These are phyloP conservation scores for Saxophila tyrrhenica DNA, from an alignment of 495 filamentous ascomycete species.

Conservation along the genomic window DNA sequence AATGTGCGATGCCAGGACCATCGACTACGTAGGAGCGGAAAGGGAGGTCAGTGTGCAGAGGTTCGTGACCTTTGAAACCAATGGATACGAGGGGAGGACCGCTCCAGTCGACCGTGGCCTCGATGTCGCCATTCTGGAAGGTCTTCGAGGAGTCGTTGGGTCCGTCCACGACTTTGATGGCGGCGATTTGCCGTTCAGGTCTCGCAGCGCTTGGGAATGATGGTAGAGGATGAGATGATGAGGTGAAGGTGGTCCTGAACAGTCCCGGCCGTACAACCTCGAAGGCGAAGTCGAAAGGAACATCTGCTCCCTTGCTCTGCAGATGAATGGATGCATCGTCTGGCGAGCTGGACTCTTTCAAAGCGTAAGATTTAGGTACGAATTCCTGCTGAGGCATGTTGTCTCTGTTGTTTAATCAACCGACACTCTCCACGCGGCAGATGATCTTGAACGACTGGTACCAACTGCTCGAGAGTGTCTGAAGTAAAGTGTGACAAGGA, in stretches of 20 bases:
- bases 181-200: constrained; percentile 30
- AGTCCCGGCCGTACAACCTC: constrained; percentile 47
- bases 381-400: constrained; percentile 47
- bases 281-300: constrained; percentile 44
- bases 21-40: constrained; percentile 53
- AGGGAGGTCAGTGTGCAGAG: constrained; percentile 47
- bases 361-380: constrained; percentile 6
- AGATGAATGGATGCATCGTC: constrained; percentile 29
- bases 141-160: constrained; percentile 27
- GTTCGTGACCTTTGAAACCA: constrained; percentile 37
- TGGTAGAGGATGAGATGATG: constrained; percentile 43
- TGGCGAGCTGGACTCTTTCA: not conserved
- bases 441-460: not conserved
- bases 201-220: constrained; percentile 47
- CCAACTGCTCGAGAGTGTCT: not conserved
- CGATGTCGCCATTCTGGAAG: constrained; percentile 39
- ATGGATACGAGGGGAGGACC: constrained; percentile 46
- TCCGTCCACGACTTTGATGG: constrained; percentile 20
- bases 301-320: constrained; percentile 29
- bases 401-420: not conserved
- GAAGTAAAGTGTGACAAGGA: not conserved
- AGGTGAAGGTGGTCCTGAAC: constrained; percentile 55
- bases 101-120: constrained; percentile 44
- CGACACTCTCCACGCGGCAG: not conserved
- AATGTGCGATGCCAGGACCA: constrained; percentile 46